Base-by-base conservation (phyloP, 129 eudicot species). In the Pseudognaphalium luteoalbum region DNA sequence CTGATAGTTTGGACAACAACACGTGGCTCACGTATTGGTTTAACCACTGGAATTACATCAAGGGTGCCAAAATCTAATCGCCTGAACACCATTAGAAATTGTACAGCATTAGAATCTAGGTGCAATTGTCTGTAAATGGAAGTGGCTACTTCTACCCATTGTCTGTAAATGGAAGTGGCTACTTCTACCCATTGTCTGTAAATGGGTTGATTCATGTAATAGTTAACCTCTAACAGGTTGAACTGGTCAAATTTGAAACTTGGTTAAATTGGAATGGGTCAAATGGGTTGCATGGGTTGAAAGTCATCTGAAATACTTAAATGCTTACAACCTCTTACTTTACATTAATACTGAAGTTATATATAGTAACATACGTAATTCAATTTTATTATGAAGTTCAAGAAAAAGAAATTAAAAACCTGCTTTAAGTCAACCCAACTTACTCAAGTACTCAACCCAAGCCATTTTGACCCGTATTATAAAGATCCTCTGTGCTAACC, bases 1-100 rank as follows among this genome's bases (percentile, higher is more conserved):
- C 98, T 94, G 63, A 89, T 81, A 33, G 98, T 94, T 89, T 94
- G 98, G 68, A 94, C 98, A 42, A 94, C 97, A 39, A 94, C 97
- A 66, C 97, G 92, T 44, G 98, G 96, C 71, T 94, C 98, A 28
- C 97, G 96, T 28, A 94, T 94, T 32, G 98, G 98, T 87, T 91
- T 91, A 41, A 91, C 88, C 68, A 94, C 91, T n/a, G 97, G 89
- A 37, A 86, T 88, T 17, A 94, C 59, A 76, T 94, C 97, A 81
- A 87, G 16, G 70, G 68, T 66, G 61, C 86, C 84, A 33, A 74
- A 87, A 66, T 91, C 98, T 70, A 88, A 78, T 75, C 82, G 89
- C 89, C 98, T 94, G 87, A 47, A 51, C 42, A 52, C 57, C 54
- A 47, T 76, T 17, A 52, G 32, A 81, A 64, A 71, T 21, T 39